These are phyloP conservation scores for Neofusicoccum sp. DNA, from an alignment of 2,329 filamentous ascomycete genomes.

Conservation along the genomic window DNA sequence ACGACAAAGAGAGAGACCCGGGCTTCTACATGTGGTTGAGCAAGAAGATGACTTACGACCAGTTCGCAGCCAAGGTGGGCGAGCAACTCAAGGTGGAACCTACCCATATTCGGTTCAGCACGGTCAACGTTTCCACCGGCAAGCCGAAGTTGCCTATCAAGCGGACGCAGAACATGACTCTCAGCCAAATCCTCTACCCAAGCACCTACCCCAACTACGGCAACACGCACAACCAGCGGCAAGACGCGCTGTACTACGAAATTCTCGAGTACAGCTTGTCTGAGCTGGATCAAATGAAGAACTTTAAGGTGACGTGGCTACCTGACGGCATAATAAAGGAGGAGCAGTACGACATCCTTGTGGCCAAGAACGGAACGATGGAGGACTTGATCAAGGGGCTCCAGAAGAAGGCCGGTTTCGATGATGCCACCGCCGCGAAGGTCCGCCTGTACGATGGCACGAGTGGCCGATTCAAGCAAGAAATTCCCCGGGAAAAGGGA, in stretches of 20 bases:
- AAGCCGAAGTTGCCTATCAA: constrained; percentile 78
- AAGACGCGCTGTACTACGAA: constrained; percentile 86
- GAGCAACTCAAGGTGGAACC: constrained; percentile 72
- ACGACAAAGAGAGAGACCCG: constrained; percentile 54
- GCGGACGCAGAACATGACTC: constrained; percentile 65
- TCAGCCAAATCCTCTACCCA: constrained; percentile 75
- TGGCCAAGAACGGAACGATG: constrained; percentile 80
- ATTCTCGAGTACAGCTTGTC: constrained; percentile 90
- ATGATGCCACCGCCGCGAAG: constrained; percentile 69
- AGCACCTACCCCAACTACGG: constrained; percentile 66
- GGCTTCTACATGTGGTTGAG: constrained; percentile 76
- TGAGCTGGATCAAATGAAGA: constrained; percentile 91
- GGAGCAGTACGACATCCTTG: constrained; percentile 78
- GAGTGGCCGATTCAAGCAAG: constrained; percentile 78
- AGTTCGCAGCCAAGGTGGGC: constrained; percentile 78
- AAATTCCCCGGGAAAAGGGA: constrained; percentile 66
- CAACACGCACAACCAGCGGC: constrained; percentile 63
- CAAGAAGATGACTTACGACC: constrained; percentile 86
- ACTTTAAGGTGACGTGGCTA: constrained; percentile 77
- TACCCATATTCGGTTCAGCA: constrained; percentile 89
- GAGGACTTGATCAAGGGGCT: constrained; percentile 74
- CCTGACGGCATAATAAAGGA: constrained; percentile 91
- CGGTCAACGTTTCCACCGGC: constrained; percentile 72
- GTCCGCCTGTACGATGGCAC: constrained; percentile 83
- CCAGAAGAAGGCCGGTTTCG: constrained; percentile 75